These are phyloP conservation scores for Rhizodiscina lignyota DNA, from an alignment of 495 filamentous ascomycete genomes.

Conservation along the genomic window DNA sequence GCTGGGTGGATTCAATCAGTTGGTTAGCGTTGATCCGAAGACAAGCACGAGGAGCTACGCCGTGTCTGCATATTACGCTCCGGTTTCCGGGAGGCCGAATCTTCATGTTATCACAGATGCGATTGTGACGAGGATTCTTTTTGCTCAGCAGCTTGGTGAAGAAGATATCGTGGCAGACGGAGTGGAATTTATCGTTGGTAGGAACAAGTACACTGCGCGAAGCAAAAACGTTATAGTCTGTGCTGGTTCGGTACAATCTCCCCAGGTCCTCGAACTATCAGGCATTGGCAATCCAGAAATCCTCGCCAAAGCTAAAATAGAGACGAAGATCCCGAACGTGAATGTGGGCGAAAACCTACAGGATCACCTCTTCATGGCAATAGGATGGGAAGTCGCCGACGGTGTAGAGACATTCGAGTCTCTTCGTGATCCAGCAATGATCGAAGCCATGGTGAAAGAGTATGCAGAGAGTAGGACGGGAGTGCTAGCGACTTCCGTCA, in stretches of 20 bases:
- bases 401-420: not conserved
- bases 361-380: constrained; percentile 8
- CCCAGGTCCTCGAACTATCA: constrained; percentile 16
- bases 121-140: constrained; percentile 22
- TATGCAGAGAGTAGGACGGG: not conserved
- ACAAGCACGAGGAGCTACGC: constrained; percentile 4
- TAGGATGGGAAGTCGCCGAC: not conserved
- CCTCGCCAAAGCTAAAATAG: constrained; percentile 8
- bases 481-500: not conserved
- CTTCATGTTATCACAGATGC: constrained; percentile 6
- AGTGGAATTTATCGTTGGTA: constrained; percentile 4
- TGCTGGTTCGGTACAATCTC: constrained; percentile 11
- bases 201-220: constrained; percentile 5
- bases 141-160: constrained; percentile 7
- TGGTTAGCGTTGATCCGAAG: constrained; percentile 25
- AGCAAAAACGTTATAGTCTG: constrained; percentile 13
- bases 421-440: not conserved
- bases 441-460: not conserved
- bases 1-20: constrained; percentile 28
- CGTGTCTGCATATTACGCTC: not conserved
- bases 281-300: constrained; percentile 16
- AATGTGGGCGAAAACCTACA: constrained; percentile 16
- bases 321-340: not conserved
- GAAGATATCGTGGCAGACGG: constrained; percentile 1
- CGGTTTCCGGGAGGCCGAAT: not conserved